Evolutionary conservation across 2,329 filamentous ascomycete species (phyloP), one percentile per base, ranked within the genome.

Genomic region (Didymella segeticola): DNA sequence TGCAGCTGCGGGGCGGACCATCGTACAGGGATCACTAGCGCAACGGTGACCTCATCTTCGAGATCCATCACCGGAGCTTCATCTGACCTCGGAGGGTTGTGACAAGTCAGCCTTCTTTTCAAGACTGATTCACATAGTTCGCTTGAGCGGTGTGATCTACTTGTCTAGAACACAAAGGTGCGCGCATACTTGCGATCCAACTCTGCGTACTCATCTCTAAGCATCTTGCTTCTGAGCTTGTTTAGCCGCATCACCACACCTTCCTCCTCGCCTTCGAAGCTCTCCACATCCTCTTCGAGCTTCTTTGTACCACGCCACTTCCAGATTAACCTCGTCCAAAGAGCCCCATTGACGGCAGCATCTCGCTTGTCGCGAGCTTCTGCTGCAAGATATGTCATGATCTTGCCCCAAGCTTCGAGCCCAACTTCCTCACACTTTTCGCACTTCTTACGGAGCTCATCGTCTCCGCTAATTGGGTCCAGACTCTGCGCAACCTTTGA

Each of bases 371-470:
- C 68, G 9, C 64, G 80, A 45, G 75, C 77, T 22, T 83, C 68
- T 19, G 71, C 70, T n/a, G 79, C 84, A 39, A 96, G 80, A 51
- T 82, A 81, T 10, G 80, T 79, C 17, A 95, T 87, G 89, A 98
- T 98, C 23, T 81, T 83, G 39, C 83, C 83, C 93, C 93, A 96
- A 70, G 96, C 96, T 5, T 83, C 82, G 1, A 96, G 80, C 0
- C 90, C 90, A 2, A 89, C 86, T 53, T 84, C 79, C 5, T 96
- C 82, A 68, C 93, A 97, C 62, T 93, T 83, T 27, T 84, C 84
- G 70, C 93, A 96, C 31, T 84, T 86, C 58, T 83, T 82, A 61
- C 79, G 81, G 4, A 81, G 80, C 5, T 71, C 73, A 34, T 48
- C 65, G 53, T 58, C 68, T 69, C 65, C 8, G 76, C 75, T 51